Percentiles rank a stretch among this genome's conserved stretches.
These are phyloP conservation scores for Xylariaceae sp. DNA, from an alignment of 2,329 filamentous ascomycete species.

Conservation along the genomic window DNA sequence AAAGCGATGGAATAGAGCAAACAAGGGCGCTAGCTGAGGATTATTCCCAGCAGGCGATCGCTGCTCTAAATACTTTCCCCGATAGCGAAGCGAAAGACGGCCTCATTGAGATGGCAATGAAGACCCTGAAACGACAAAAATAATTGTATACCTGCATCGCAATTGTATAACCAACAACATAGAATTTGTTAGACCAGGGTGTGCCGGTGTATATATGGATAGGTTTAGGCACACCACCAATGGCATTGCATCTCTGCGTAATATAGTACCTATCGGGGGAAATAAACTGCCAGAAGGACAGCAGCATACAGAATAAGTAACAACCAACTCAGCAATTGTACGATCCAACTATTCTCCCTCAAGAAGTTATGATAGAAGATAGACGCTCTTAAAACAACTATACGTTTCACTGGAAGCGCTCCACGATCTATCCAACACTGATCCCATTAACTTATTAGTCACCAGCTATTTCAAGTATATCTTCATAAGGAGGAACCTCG, in stretches of 20 bases:
- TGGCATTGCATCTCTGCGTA: slow-evolving; percentile 17
- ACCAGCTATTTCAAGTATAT: neutral
- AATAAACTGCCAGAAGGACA: slow-evolving; percentile 12
- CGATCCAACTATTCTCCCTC: neutral
- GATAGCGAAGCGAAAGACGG: slow-evolving; percentile 95
- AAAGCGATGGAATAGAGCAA: slow-evolving; percentile 88
- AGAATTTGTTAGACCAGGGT: slow-evolving; percentile 26
- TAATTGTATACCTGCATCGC: slow-evolving; percentile 20
- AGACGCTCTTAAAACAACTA: neutral
- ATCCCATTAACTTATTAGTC: neutral
- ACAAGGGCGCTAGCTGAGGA: slow-evolving; percentile 89
- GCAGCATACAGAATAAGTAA: neutral
- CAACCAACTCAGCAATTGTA: slow-evolving; percentile 22
- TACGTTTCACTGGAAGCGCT: neutral
- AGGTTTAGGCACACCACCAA: slow-evolving; percentile 11
- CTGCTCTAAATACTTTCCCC: slow-evolving; percentile 83
- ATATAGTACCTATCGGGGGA: slow-evolving; percentile 19
- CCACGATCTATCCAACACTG: neutral
- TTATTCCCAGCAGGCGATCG: slow-evolving; percentile 86
- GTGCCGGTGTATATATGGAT: slow-evolving; percentile 27
- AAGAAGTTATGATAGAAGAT: slow-evolving; percentile 7
- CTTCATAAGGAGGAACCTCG: neutral
- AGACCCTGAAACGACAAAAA: slow-evolving; percentile 83
- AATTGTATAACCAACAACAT: slow-evolving; percentile 27
- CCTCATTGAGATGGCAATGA: slow-evolving; percentile 90